Conservation (phyloP, 768 basidiomycete species). For the Tephrocybe sp. region DNA sequence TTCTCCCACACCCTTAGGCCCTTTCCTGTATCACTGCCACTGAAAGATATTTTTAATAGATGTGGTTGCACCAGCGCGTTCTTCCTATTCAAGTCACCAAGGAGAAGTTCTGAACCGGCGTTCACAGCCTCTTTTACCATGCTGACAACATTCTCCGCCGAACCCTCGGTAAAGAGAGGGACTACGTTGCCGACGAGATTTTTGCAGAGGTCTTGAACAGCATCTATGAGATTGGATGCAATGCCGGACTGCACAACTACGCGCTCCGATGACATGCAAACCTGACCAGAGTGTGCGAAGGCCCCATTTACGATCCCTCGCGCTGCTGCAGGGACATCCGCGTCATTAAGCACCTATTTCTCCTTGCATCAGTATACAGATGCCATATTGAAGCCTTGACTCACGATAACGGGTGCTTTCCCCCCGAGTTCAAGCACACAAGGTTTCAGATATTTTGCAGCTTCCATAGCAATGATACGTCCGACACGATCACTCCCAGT, state of each 20-base stretch:
- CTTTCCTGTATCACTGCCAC: constrained; percentile 45
- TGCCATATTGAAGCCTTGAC: constrained; percentile 14
- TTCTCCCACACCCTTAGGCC: constrained; percentile 47
- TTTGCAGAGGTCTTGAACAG: constrained; percentile 31
- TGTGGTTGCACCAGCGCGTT: constrained; percentile 53
- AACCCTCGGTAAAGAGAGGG: constrained; percentile 40
- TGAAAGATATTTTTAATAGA: constrained; percentile 30
- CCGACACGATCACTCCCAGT: constrained; percentile 59
- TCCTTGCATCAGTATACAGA: background rate
- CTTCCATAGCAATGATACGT: constrained; percentile 50
- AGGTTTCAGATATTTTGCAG: constrained; percentile 56
- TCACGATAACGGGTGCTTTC: constrained; percentile 50
- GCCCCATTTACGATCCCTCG: constrained; percentile 45
- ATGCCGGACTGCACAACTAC: constrained; percentile 50
- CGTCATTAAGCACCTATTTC: constrained; percentile 48
- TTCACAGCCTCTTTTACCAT: constrained; percentile 45
- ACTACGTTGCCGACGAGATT: constrained; percentile 34
- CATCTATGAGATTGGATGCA: constrained; percentile 33
- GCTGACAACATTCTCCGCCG: constrained; percentile 44
- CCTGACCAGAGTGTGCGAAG: constrained; percentile 50
- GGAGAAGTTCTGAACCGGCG: constrained; percentile 43
- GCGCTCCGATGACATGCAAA: constrained; percentile 61
- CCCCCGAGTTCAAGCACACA: constrained; percentile 58
- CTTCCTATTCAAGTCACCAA: constrained; percentile 41
- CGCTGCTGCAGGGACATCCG: constrained; percentile 53